Evolutionary conservation across 257 asterid species (phyloP).

Genomic region (Nicotiana sylvestris): DNA sequence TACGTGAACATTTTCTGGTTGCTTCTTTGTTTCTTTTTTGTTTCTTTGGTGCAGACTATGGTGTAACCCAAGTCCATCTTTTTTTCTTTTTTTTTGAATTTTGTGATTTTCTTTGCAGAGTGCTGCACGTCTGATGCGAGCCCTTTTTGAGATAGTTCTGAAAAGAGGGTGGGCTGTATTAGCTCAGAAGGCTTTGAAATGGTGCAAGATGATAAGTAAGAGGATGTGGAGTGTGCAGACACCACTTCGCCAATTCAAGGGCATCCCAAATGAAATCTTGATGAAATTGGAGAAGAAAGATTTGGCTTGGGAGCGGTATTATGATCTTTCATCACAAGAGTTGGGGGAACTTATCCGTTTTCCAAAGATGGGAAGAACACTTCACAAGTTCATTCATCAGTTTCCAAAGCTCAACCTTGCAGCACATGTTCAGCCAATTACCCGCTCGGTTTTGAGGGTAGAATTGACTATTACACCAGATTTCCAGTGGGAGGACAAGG

Average conservation of each 20-base stretch:
- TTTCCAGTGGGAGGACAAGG: conserved; percentile 41
- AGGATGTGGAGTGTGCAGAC: conserved; percentile 50
- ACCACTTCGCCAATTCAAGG: conserved; percentile 42
- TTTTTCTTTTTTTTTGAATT: not conserved
- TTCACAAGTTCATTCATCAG: conserved; percentile 37
- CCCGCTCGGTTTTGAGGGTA: conserved; percentile 36
- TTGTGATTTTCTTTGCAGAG: conserved; percentile 26
- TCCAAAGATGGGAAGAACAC: conserved; percentile 33
- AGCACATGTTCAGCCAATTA: conserved; percentile 43
- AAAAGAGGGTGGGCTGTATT: conserved; percentile 40
- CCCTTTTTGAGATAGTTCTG: conserved; percentile 37
- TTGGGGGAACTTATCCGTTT: conserved; percentile 35
- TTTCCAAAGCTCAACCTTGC: conserved; percentile 40
- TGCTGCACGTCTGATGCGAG: conserved; percentile 45
- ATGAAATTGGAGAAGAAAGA: conserved; percentile 37
- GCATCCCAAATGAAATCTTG: conserved; percentile 35
- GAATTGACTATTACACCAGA: conserved; percentile 40
- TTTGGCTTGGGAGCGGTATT: conserved; percentile 41
- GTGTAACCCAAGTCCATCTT: conserved; percentile 14
- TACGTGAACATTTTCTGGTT: not conserved
- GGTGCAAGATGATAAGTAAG: conserved; percentile 44
- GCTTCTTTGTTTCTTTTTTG: not conserved
- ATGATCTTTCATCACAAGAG: conserved; percentile 35
- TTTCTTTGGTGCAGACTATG: not conserved
- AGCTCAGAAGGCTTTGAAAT: conserved; percentile 40